These are phyloP conservation scores for Cyclocybe cylindracea DNA, from an alignment of 768 basidiomycete species.

Conservation along the genomic window DNA sequence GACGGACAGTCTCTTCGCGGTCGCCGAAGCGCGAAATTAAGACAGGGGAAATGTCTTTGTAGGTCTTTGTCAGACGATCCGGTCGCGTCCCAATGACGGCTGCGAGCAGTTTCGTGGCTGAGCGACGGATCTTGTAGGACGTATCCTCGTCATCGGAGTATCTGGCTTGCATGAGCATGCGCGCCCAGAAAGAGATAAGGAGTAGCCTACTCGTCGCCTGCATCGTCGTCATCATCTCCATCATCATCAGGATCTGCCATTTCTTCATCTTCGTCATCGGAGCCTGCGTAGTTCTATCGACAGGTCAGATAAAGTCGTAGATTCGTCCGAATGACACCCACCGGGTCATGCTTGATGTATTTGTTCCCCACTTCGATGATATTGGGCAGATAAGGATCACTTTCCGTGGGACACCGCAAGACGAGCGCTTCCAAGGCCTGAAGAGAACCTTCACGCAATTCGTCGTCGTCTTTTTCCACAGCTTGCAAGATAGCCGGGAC, in stretches of 20 bases:
- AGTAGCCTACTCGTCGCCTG: slow-evolving; percentile 72
- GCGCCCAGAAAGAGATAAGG: background rate
- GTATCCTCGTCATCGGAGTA: slow-evolving; percentile 99
- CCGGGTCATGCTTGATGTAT: slow-evolving; percentile 93
- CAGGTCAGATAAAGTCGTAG: background rate
- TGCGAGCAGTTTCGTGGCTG: slow-evolving; percentile 86
- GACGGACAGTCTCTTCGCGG: slow-evolving; percentile 90
- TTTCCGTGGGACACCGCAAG: slow-evolving; percentile 81
- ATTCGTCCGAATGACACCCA: slow-evolving; percentile 34
- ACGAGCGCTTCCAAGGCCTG: slow-evolving; percentile 90
- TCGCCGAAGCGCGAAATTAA: slow-evolving; percentile 92
- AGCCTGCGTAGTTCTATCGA: slow-evolving; percentile 52
- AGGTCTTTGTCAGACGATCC: slow-evolving; percentile 77
- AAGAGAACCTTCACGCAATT: slow-evolving; percentile 76
- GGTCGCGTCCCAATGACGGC: slow-evolving; percentile 89
- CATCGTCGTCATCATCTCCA: slow-evolving; percentile 79
- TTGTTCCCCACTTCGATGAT: slow-evolving; percentile 74
- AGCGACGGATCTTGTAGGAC: slow-evolving; percentile 95
- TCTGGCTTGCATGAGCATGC: slow-evolving; percentile 37
- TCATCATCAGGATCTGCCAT: slow-evolving; percentile 74
- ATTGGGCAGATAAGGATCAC: slow-evolving; percentile 65
- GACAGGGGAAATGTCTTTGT: slow-evolving; percentile 83
- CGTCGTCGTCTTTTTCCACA: slow-evolving; percentile 76
- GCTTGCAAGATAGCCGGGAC: slow-evolving; percentile 74
- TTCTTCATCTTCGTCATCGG: slow-evolving; percentile 51